phyloP scores from a whole-genome alignment of 2,329 filamentous ascomycete genomes.

The Tothia fuscella region DNA sequence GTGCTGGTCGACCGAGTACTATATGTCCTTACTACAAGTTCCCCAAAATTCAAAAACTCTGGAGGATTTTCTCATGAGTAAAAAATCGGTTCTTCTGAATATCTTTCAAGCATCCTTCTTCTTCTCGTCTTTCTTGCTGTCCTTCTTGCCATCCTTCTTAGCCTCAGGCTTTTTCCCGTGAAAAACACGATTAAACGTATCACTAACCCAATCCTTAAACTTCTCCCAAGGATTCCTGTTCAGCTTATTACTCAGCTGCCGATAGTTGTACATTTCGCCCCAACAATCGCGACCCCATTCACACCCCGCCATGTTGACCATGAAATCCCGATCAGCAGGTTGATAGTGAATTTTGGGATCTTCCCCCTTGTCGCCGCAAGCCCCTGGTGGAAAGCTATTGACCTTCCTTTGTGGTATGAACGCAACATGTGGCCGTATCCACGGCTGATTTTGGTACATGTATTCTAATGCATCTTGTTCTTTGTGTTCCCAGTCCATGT shows the following conservation, averaged over 20 bases:
- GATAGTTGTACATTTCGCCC: conserved; percentile 94
- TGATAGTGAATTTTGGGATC: conserved; percentile 76
- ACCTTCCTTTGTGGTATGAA: conserved; percentile 87
- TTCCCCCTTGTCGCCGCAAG: conserved; percentile 67
- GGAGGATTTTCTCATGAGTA: no score
- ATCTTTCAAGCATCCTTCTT: no score
- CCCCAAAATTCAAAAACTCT: no score
- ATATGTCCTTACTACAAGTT: no score
- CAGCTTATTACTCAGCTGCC: conserved; percentile 78
- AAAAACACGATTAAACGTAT: conserved; percentile 17
- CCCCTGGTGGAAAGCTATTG: conserved; percentile 85
- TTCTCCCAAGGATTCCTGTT: conserved; percentile 76
- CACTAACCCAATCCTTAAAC: conserved; percentile 36
- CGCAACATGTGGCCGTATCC: conserved; percentile 77
- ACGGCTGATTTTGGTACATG: conserved; percentile 81
- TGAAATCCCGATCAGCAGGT: conserved; percentile 73
- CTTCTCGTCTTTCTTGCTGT: no score
- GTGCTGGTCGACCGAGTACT: no score
- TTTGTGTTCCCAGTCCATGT: conserved; percentile 99
- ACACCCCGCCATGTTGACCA: conserved; percentile 98
- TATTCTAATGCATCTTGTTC: conserved; percentile 93
- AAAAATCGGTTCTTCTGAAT: no score
- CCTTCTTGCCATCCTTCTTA: not conserved
- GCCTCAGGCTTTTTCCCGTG: not conserved
- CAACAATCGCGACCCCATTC: conserved; percentile 96